A percentile compares a stretch with the other conserved stretches of the same genome.
These are phyloP conservation scores for Cercospora citrullina DNA, from an alignment of 2,329 filamentous ascomycete genomes.

Conservation along the genomic window DNA sequence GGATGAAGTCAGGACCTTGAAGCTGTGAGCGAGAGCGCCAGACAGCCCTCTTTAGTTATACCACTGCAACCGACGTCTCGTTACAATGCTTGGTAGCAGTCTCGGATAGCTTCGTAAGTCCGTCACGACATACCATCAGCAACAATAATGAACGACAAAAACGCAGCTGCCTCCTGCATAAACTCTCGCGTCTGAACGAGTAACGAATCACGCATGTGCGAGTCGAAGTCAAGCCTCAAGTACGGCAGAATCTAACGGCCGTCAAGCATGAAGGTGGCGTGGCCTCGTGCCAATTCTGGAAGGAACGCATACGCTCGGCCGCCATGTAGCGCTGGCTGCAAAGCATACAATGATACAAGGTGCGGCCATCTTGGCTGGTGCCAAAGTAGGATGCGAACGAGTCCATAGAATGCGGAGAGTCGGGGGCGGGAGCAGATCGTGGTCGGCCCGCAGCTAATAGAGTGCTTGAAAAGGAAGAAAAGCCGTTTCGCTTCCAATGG, in stretches of 20 bases:
- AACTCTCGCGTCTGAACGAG: neutral
- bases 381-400: slow-evolving; percentile 3
- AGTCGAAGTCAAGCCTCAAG: neutral
- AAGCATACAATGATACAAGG: neutral
- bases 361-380: neutral
- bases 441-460: neutral
- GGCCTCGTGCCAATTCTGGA: neutral
- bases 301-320: neutral
- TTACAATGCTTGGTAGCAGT: neutral
- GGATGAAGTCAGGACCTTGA: neutral
- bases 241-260: neutral
- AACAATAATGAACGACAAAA: neutral
- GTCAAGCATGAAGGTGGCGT: neutral
- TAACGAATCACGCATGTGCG: neutral
- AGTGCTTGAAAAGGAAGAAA: slow-evolving; percentile 3
- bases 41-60: neutral
- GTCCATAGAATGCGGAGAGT: slow-evolving; percentile 3
- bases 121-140: neutral
- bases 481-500: neutral
- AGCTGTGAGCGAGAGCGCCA: neutral
- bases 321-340: neutral
- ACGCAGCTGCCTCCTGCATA: neutral
- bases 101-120: neutral
- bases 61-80: neutral
- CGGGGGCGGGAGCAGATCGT: slow-evolving; percentile 4